Conservation (phyloP, 148 eudicot species). For the Salicornia ramosissima region DNA sequence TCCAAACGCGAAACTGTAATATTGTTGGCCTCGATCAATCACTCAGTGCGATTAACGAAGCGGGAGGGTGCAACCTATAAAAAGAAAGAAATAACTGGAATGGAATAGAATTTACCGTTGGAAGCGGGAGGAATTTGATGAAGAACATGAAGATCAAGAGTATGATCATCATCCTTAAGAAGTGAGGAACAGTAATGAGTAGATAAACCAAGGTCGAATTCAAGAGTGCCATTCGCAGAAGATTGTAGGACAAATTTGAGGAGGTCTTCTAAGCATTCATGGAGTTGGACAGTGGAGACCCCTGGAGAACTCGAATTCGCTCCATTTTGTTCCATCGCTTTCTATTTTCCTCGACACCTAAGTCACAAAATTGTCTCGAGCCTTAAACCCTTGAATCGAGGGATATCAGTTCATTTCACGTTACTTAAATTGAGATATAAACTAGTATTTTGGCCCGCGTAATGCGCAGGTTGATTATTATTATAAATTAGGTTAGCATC, state of each 20-base stretch:
- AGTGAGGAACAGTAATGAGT: constrained; percentile 44
- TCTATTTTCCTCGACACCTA: not conserved
- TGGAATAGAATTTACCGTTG: not conserved
- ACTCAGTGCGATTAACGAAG: too few relatives aligned
- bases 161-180: constrained; percentile 24
- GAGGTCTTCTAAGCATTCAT: constrained; percentile 50
- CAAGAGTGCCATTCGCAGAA: constrained; percentile 36
- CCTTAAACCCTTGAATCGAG: too few relatives aligned
- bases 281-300: constrained; percentile 26
- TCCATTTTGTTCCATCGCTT: constrained; percentile 16
- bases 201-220: constrained; percentile 41
- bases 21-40: too few relatives aligned
- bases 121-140: not conserved
- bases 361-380: too few relatives aligned
- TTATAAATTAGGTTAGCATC: too few relatives aligned
- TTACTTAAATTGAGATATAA: too few relatives aligned
- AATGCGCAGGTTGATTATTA: too few relatives aligned
- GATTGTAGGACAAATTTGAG: constrained; percentile 45
- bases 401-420: too few relatives aligned
- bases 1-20: too few relatives aligned
- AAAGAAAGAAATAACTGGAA: not conserved
- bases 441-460: too few relatives aligned
- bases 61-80: too few relatives aligned
- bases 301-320: constrained; percentile 37
- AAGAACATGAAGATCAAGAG: too few relatives aligned